A percentile compares a stretch with the other conserved stretches of the same genome.
These are phyloP conservation scores for Magnolia changhungtana DNA, from an alignment of 164 flowering plant species.

Conservation along the genomic window DNA sequence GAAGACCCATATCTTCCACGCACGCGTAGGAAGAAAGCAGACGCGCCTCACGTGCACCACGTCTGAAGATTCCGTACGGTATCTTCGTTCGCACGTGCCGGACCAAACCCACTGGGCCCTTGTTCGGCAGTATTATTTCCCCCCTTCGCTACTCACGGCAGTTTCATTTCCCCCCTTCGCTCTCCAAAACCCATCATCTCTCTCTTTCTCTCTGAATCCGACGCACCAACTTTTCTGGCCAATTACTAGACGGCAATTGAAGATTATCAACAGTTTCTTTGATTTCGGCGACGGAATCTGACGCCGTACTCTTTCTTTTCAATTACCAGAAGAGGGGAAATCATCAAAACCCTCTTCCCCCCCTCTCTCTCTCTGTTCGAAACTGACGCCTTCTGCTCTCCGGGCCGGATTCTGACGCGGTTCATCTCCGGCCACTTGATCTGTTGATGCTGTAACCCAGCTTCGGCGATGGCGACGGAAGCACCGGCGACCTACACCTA, in stretches of 20 bases:
- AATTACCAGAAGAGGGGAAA: background rate
- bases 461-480: conserved; percentile 6
- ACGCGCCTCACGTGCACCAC: background rate
- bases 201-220: background rate
- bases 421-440: background rate
- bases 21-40: background rate
- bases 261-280: background rate
- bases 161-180: background rate
- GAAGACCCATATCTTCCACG: background rate
- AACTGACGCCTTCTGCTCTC: background rate
- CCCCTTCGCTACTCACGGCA: background rate
- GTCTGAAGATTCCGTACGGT: background rate
- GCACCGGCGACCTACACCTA: conserved; percentile 28
- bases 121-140: background rate
- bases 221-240: background rate
- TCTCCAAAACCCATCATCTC: background rate
- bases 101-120: background rate
- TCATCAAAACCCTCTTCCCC: background rate
- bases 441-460: background rate
- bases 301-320: background rate
- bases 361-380: background rate
- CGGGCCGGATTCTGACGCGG: background rate
- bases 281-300: background rate
- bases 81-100: background rate
- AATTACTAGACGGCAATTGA: background rate